These are phyloP conservation scores for Sporothrix inflata DNA, from an alignment of 2,329 filamentous ascomycete species.

Conservation along the genomic window DNA sequence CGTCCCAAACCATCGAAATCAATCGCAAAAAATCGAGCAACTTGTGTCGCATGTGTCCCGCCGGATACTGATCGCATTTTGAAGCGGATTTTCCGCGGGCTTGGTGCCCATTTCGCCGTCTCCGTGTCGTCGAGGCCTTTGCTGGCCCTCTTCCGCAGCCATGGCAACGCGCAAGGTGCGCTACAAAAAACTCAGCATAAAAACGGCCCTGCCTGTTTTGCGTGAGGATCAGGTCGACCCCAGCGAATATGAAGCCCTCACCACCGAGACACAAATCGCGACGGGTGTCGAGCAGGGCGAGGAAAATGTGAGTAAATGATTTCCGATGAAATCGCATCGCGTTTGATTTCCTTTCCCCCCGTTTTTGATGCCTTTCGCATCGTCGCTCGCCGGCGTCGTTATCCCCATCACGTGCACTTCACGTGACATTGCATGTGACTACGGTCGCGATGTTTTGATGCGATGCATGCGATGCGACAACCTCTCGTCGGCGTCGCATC, in stretches of 20 bases:
- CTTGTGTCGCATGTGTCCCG: slow-evolving; percentile 57
- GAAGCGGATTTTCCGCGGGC: slow-evolving; percentile 61
- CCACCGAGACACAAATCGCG: slow-evolving; percentile 82
- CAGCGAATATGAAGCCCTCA: slow-evolving; percentile 82
- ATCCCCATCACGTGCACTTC: slow-evolving; percentile 49
- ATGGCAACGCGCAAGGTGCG: slow-evolving; percentile 72
- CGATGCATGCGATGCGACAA: background rate
- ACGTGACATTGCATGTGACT: slow-evolving; percentile 45
- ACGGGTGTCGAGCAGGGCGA: slow-evolving; percentile 97
- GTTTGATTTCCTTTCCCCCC: slow-evolving; percentile 33
- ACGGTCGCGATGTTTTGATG: background rate
- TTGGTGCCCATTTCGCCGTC: slow-evolving; percentile 37
- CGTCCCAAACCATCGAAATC: slow-evolving; percentile 53
- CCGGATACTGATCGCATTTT: slow-evolving; percentile 67
- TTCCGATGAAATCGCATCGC: slow-evolving; percentile 29
- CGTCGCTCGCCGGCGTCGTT: background rate
- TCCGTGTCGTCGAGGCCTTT: slow-evolving; percentile 20
- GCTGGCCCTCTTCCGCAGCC: slow-evolving; percentile 40
- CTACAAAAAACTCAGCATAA: slow-evolving; percentile 89
- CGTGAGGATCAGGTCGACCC: slow-evolving; percentile 89
- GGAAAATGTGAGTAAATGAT: slow-evolving; percentile 79
- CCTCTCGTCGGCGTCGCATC: slow-evolving; percentile 3
- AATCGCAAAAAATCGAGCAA: slow-evolving; percentile 59
- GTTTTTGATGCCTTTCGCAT: slow-evolving; percentile 32
- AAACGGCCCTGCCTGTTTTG: slow-evolving; percentile 84